Evolutionary conservation across 306 rosid species (phyloP).

Genomic region (Ammopiptanthus mongolicus): DNA sequence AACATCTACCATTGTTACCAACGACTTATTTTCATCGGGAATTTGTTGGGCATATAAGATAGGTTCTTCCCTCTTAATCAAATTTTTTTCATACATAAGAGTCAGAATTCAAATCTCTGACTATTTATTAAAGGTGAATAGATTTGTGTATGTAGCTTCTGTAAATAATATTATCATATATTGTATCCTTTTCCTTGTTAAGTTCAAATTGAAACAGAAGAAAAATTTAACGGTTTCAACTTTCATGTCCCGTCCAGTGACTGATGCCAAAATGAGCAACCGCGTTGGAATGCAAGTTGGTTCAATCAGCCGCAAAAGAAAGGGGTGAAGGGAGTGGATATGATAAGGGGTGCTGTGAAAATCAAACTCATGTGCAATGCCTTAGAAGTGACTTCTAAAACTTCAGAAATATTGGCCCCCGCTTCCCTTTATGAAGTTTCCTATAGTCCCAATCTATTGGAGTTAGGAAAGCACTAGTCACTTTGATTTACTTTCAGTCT

Average conservation of each 20-base stretch:
- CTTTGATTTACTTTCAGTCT: conserved; percentile 16
- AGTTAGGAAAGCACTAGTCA: conserved; percentile 27
- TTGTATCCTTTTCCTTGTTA: no score
- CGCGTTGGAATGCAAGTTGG: conserved; percentile 5
- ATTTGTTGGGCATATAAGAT: no score
- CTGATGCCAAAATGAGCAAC: conserved; percentile 1
- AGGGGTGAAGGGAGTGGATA: neutral
- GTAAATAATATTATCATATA: no score
- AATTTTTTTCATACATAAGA: no score
- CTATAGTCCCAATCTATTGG: conserved; percentile 28
- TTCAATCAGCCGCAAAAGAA: conserved; percentile 3
- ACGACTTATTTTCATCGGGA: no score
- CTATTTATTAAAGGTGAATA: no score
- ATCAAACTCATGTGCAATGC: conserved; percentile 3
- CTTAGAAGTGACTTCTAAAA: conserved; percentile 22
- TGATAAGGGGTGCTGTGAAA: conserved; percentile 25
- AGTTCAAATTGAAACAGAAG: neutral
- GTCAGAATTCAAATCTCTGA: no score
- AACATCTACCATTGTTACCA: no score
- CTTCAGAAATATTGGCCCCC: conserved; percentile 15
- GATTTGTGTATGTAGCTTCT: no score
- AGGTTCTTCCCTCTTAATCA: no score
- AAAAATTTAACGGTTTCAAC: neutral
- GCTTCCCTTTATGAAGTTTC: neutral
- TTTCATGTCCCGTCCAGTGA: neutral